Evolutionary conservation across 164 flowering plant genomes (phyloP).

Genomic region (Paratinospora sagittata): DNA sequence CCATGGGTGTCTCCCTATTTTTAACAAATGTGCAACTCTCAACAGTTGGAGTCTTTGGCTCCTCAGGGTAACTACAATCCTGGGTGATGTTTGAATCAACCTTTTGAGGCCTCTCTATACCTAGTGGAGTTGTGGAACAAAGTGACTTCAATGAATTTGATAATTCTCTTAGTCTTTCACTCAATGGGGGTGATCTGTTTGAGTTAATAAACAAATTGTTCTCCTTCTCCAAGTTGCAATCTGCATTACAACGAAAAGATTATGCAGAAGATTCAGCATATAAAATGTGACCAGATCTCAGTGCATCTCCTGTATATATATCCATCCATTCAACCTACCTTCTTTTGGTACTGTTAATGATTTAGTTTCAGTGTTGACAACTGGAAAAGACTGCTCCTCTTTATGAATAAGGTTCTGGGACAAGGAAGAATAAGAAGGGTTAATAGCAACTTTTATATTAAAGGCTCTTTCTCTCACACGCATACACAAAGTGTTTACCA

Average conservation of each 20-base stretch:
- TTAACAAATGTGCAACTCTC: not conserved
- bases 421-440: not conserved
- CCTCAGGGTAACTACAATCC: not conserved
- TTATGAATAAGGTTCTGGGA: not conserved
- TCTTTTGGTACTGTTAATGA: not conserved
- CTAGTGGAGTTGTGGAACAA: not conserved
- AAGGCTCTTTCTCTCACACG: not conserved
- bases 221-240: not conserved
- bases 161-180: constrained; percentile 3
- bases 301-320: not conserved
- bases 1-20: not conserved
- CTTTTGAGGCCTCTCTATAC: not conserved
- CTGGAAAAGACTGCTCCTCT: not conserved
- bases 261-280: not conserved
- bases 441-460: not conserved
- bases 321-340: not conserved
- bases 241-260: not conserved
- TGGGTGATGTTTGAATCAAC: not conserved
- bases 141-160: constrained; percentile 3
- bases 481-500: not conserved
- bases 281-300: not conserved
- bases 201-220: not conserved
- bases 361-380: not conserved
- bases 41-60: constrained; percentile 10
- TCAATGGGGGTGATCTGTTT: constrained; percentile 4